These are phyloP conservation scores for Aspergillus sp. DNA, from an alignment of 2,329 filamentous ascomycete species.

Conservation along the genomic window DNA sequence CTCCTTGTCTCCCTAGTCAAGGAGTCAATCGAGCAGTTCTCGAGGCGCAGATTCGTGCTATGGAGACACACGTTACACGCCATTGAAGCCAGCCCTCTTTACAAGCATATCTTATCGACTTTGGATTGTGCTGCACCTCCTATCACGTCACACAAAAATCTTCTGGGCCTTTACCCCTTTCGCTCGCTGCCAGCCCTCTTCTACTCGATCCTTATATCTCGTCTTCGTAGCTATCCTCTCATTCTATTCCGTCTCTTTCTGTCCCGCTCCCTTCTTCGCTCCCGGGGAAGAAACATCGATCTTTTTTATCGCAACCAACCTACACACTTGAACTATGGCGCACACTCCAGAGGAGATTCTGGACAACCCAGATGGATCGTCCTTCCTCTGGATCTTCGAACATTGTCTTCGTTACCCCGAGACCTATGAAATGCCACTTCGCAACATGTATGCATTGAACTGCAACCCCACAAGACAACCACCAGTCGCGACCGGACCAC, in stretches of 20 bases:
- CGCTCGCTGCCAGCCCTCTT: constrained; percentile 9
- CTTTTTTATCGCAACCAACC: neutral
- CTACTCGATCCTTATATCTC: constrained; percentile 4
- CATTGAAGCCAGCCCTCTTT: constrained; percentile 23
- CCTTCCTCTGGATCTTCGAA: constrained; percentile 56
- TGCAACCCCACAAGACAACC: constrained; percentile 51
- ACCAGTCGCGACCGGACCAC: constrained; percentile 21
- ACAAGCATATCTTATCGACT: constrained; percentile 14
- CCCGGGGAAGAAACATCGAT: neutral
- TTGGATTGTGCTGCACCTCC: constrained; percentile 19
- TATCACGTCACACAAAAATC: constrained; percentile 19
- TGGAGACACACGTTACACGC: constrained; percentile 21
- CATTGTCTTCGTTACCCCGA: constrained; percentile 61
- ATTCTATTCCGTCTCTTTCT: neutral
- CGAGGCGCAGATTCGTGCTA: constrained; percentile 20
- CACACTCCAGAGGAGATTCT: constrained; percentile 15
- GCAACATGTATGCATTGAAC: constrained; percentile 68
- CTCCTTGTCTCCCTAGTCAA: constrained; percentile 18
- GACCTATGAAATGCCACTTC: constrained; percentile 65
- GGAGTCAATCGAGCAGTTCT: constrained; percentile 13
- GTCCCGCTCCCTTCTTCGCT: neutral
- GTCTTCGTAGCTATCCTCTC: neutral
- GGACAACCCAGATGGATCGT: constrained; percentile 38
- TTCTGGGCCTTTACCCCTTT: constrained; percentile 6
- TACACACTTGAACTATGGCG: constrained; percentile 13